phyloP scores from a whole-genome alignment of 768 basidiomycete genomes.

The Mycena haematopus region DNA sequence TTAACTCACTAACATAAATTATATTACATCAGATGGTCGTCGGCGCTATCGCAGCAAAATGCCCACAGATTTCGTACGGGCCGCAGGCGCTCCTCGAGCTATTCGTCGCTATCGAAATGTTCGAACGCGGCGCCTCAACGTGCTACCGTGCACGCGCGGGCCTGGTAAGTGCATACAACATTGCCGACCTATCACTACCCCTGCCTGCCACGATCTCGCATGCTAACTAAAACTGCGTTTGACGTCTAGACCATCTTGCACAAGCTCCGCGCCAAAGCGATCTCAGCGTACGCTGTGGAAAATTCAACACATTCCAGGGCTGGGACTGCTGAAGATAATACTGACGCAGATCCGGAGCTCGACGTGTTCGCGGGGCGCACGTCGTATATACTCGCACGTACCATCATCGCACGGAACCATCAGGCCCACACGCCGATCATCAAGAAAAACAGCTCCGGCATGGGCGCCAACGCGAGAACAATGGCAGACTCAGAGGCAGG shows the following conservation, averaged over 20 bases:
- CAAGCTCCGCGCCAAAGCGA: constrained; percentile 15
- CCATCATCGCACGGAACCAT: background rate
- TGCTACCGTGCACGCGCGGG: constrained; percentile 13
- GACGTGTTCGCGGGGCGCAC: constrained; percentile 15
- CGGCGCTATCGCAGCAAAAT: constrained; percentile 11
- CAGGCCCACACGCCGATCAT: too few species aligned
- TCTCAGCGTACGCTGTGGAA: constrained; percentile 10
- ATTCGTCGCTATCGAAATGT: constrained; percentile 15
- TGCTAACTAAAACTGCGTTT: background rate
- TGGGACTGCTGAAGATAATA: background rate
- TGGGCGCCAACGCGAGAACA: background rate
- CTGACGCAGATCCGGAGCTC: constrained; percentile 9
- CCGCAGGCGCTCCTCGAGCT: constrained; percentile 13
- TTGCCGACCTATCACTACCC: background rate
- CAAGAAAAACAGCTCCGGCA: background rate
- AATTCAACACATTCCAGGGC: background rate
- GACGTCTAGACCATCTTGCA: constrained; percentile 18
- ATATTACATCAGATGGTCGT: constrained; percentile 8
- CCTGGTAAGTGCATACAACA: constrained; percentile 5
- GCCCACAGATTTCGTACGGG: background rate
- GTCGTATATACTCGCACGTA: constrained; percentile 13
- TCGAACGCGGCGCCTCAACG: constrained; percentile 15
- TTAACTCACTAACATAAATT: too few species aligned
- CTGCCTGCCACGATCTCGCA: too few species aligned
- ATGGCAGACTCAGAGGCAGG: background rate